Percentiles rank a stretch among this genome's conserved stretches.
These are phyloP conservation scores for Musa beccarii DNA, from an alignment of 176 grass and related monocot genomes.

Conservation along the genomic window DNA sequence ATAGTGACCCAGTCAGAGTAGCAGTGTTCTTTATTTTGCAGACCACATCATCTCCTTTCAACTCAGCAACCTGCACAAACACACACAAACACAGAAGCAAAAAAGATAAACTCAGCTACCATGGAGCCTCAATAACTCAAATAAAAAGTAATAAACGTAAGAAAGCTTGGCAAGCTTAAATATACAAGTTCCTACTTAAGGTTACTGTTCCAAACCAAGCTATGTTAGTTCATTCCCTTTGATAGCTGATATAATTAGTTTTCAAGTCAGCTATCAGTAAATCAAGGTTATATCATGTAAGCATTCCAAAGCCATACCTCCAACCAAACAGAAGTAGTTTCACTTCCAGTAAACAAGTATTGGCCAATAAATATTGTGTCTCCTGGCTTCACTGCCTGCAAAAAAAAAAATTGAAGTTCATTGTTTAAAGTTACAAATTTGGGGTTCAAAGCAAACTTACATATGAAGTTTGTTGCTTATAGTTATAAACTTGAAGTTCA, in stretches of 20 bases:
- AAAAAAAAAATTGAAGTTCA: conserved; percentile 2
- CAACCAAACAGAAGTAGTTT: conserved; percentile 98
- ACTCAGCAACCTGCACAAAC: conserved; percentile 66
- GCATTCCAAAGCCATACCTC: conserved; percentile 34
- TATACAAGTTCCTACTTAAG: not conserved
- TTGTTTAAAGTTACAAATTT: too few relatives aligned
- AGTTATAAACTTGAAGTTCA: too few relatives aligned
- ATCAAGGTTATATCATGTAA: not conserved
- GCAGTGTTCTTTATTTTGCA: conserved; percentile 92
- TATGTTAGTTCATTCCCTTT: not conserved
- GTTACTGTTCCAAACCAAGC: not conserved
- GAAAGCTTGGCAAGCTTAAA: not conserved
- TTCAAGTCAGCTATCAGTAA: too few relatives aligned
- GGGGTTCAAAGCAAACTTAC: too few relatives aligned
- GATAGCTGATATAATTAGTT: not conserved
- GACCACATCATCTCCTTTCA: conserved; percentile 83
- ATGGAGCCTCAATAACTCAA: not conserved
- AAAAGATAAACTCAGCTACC: conserved; percentile 1
- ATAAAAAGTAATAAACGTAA: not conserved
- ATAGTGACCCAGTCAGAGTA: conserved; percentile 74
- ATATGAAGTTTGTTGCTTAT: too few relatives aligned
- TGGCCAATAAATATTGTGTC: conserved; percentile 96
- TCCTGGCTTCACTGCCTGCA: conserved; percentile 74
- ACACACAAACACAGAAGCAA: not conserved
- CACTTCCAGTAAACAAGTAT: conserved; percentile 98